Base-by-base conservation (phyloP, 192 early-diverging fungal species). In the Dimargaris verticillata region DNA sequence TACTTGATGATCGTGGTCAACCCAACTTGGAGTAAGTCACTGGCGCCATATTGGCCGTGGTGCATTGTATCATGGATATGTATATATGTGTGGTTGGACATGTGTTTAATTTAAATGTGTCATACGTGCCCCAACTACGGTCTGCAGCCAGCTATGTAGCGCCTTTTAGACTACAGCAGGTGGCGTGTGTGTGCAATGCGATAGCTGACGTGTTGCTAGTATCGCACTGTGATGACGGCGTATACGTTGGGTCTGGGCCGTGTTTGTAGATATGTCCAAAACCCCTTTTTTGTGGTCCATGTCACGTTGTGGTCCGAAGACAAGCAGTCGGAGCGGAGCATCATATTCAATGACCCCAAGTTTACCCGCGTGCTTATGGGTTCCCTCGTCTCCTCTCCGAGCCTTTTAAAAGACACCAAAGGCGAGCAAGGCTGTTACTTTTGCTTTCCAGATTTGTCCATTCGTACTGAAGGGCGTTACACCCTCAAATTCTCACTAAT, bases 401-500 rank as follows among this genome's bases (percentile, higher is more conserved):
- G 69, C 25, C 24, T 78, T 24, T 55, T 83, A 38, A 74, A 72
- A 26, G 77, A 81, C 53, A 64, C 70, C 5, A 51, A 74, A 17
- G 81, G 81, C 33, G 73, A 81, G 62, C 73, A 72, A 10, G 84
- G 87, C 1, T 81, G 81, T 57, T 88, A 81, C 64, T 88, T 88
- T 75, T 83, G 82, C 44, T 88, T 86, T 63, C 83, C 87, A 5
- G 85, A 88, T 61, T 64, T 88, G 44, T 83, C 82, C 29, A 85
- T 88, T 33, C 74, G 84, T 5, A 83, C 82, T 1, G 83, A 85
- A 41, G 87, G 87, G 0, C 75, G 78, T 20, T 88, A 88, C 50
- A 77, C 77, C 0, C 65, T 88, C 38, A 80, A 78, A 28, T 86
- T 88, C 62, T 75, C 73, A 44, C 66, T 88, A 15, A 80, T 88